phyloP scores from a whole-genome alignment of 2,329 filamentous ascomycete species.

The Trichophyton equinum region DNA sequence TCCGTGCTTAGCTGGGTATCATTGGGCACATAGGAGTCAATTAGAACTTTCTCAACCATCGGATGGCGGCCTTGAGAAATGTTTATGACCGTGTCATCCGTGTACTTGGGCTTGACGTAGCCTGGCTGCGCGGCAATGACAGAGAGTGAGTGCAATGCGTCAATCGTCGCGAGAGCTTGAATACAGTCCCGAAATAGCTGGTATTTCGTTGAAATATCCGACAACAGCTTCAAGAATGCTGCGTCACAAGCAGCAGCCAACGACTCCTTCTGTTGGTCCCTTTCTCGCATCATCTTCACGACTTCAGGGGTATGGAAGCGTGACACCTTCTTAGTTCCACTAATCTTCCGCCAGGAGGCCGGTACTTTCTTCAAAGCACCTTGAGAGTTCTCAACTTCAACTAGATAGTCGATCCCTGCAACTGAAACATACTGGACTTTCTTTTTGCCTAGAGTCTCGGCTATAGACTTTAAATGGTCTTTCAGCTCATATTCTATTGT shows the following conservation, averaged over 20 bases:
- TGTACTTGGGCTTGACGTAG: conserved; percentile 66
- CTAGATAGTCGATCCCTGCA: conserved; percentile 83
- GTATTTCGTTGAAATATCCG: conserved; percentile 68
- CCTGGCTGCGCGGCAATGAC: conserved; percentile 74
- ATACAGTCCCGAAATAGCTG: conserved; percentile 82
- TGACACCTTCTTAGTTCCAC: conserved; percentile 80
- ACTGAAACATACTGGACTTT: conserved; percentile 70
- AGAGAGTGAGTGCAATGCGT: conserved; percentile 79
- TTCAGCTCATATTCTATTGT: conserved; percentile 81
- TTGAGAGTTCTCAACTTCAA: conserved; percentile 69
- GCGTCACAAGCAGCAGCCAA: conserved; percentile 81
- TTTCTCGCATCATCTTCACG: conserved; percentile 65
- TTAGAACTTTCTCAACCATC: conserved; percentile 84
- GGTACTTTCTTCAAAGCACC: conserved; percentile 71
- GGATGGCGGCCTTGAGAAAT: conserved; percentile 73
- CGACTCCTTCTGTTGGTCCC: conserved; percentile 89
- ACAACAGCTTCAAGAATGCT: conserved; percentile 62
- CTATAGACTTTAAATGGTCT: conserved; percentile 59
- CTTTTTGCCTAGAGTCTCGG: conserved; percentile 58
- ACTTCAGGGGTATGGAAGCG: conserved; percentile 93
- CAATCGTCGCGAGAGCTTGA: conserved; percentile 70
- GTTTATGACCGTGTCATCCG: conserved; percentile 53
- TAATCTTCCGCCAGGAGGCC: conserved; percentile 89
- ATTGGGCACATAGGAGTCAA: conserved; percentile 85
- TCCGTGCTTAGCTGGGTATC: conserved; percentile 59